Conservation (phyloP, 352 stramenopile genomes). For the Globisporangium echinulatum region DNA sequence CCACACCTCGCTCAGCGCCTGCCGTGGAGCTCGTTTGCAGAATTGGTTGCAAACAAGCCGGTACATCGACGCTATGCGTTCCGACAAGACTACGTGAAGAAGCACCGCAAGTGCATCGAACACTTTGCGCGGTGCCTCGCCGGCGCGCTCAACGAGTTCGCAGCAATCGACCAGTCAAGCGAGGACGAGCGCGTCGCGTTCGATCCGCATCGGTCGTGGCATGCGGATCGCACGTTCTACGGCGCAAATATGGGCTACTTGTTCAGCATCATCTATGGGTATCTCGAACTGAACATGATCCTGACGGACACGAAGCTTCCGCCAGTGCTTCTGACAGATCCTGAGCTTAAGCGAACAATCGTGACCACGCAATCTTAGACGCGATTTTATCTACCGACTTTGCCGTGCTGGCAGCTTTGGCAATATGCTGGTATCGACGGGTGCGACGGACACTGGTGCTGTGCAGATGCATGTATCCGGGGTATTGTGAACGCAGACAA, state of each 20-base stretch:
- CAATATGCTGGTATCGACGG: too few relatives aligned
- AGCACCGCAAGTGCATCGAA: not conserved
- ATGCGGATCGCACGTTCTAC: not conserved
- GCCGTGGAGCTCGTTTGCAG: not conserved
- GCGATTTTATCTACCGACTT: too few relatives aligned
- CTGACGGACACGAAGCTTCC: slow-evolving; percentile 5
- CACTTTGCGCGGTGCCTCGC: not conserved
- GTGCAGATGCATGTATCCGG: too few relatives aligned
- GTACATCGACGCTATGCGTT: not conserved
- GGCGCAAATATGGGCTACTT: slow-evolving; percentile 4
- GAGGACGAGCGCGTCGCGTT: not conserved
- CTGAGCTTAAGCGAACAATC: too few relatives aligned
- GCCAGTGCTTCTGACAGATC: not conserved
- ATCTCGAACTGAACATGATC: slow-evolving; percentile 15
- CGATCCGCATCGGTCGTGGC: not conserved
- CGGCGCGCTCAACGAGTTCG: not conserved
- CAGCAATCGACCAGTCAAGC: not conserved
- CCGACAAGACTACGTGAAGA: not conserved
- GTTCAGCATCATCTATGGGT: slow-evolving; percentile 7
- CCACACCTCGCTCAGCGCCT: not conserved
- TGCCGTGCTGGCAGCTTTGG: too few relatives aligned
- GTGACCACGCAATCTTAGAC: too few relatives aligned
- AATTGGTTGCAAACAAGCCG: not conserved
- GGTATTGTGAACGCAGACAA: too few relatives aligned
- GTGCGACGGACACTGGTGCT: too few relatives aligned